Base-by-base conservation (phyloP, 2,329 filamentous ascomycete species). In the Calonectria honghensis region DNA sequence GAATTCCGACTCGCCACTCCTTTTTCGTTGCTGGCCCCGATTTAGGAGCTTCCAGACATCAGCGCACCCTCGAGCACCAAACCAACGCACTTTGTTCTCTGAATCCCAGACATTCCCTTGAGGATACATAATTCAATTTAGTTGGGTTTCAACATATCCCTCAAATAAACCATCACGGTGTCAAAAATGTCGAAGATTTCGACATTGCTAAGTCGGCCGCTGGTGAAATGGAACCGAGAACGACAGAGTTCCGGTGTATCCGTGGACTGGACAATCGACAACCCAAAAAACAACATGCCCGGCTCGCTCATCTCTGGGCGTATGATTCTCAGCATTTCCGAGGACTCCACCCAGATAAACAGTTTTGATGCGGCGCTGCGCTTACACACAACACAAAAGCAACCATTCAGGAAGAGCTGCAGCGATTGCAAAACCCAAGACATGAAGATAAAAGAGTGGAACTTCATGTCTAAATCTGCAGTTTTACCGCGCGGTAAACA, bases 181-280 rank as follows among this genome's bases (percentile, higher is more conserved):
- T 20, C n/a, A 39, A 39, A 18, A 18, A 61, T 61, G 57, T 35
- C 57, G 16, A 61, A 61, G 14, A 61, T 61, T 32, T 61, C 57
- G 24, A 61, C 57, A 14, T 41, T 61, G 35, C 57, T 61, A 6
- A 61, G 57, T n/a, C 37, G 37, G n/a, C 57, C 57, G 16, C 39
- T 61, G 35, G 57, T 13, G 7, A 61, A 41, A 61, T 61, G 57
- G 57, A 61, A 27, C 35, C 57, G 57, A 5, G 57, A 61, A 39
- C 57, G 57, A 9, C 57, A 61, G 57, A 41, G 35, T 10, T 61
- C 57, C 6, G n/a, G 35, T 18, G 24, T 61, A 27, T 39, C 35
- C 14, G 16, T 61, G 3, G 57, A 61, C 24, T 41, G 32, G n/a
- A 20, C 7, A 61, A 61, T 41, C n/a, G n/a, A 61, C 31, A 41